Conservation (phyloP, 371 early-diverging fungal genomes). For the Globomyces sp. region DNA sequence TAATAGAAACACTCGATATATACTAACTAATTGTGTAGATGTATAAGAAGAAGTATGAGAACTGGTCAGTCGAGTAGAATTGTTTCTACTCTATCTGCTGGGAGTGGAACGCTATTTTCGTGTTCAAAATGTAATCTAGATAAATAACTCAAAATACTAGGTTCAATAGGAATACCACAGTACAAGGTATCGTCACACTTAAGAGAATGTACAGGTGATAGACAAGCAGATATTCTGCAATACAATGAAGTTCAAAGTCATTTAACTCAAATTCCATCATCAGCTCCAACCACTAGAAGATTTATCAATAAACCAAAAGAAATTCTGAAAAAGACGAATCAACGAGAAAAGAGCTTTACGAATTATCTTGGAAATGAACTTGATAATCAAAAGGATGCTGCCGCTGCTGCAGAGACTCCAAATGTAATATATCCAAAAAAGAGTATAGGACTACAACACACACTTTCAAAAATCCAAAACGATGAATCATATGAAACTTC, state of each 20-base stretch:
- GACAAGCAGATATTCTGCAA: background rate
- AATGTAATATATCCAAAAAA: conserved; percentile 5
- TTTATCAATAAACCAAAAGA: background rate
- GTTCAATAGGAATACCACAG: background rate
- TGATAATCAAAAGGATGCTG: conserved; percentile 4
- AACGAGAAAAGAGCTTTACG: background rate
- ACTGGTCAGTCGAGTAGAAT: background rate
- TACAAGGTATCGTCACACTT: background rate
- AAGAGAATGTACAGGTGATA: background rate
- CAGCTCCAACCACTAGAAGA: conserved; percentile 9
- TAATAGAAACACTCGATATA: background rate
- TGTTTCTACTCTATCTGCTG: background rate
- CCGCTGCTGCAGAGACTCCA: conserved; percentile 12
- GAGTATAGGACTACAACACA: background rate
- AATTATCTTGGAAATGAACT: background rate
- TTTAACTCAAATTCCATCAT: background rate
- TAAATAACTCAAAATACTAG: background rate
- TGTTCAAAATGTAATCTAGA: conserved; percentile 1
- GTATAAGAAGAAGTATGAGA: conserved; percentile 6
- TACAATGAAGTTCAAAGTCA: background rate
- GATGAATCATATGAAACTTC: background rate
- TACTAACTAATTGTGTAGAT: background rate
- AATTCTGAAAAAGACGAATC: background rate
- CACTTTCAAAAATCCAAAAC: background rate
- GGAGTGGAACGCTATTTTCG: background rate